Base-by-base conservation (phyloP, 176 grass and related monocot genomes). In the Eleusine indica region DNA sequence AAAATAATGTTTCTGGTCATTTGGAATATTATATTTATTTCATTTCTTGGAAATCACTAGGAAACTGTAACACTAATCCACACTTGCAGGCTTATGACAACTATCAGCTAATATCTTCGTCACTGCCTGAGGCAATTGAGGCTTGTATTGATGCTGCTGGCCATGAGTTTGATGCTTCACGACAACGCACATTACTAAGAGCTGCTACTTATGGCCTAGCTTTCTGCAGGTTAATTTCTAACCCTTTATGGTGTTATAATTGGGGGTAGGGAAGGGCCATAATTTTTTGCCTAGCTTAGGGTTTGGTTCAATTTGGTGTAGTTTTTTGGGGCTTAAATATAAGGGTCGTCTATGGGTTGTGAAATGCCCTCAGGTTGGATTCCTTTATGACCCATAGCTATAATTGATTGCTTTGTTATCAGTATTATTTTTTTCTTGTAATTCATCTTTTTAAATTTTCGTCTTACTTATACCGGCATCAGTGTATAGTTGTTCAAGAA, bases 141-240 rank as follows among this genome's bases (percentile, higher is more conserved):
- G 87, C 85, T 41, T 98, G 93, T 84, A 96, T 95, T 78, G 96
- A 96, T 67, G 96, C 96, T 80, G 89, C 93, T 83, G 96, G 96
- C 15, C 81, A 94, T 83, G 96, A 98, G 73, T 98, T 95, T 88
- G 96, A 95, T 92, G 22, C 90, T 92, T 96, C 93, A 70, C 96
- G 93, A 65, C 96, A 98, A 82, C 89, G 90, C 70, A 79, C 80
- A 49, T 89, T 98, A 60, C 78, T 98, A 67, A 86, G 87, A 83
- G 93, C 96, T 87, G 93, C 96, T 86, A 92, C 87, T 76, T 98
- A 98, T 80, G 96, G 96, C 71, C 85, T 90, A 56, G 85, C 96
- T 82, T 98, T 98, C 80, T 98, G 93, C 93, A 95, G 93, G 96
- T 98, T 82, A 49, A 28, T 68, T 87, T 83, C 74, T 39, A 11